phyloP scores from a whole-genome alignment of 179 eudicot genomes.

The Beta lomatogona region DNA sequence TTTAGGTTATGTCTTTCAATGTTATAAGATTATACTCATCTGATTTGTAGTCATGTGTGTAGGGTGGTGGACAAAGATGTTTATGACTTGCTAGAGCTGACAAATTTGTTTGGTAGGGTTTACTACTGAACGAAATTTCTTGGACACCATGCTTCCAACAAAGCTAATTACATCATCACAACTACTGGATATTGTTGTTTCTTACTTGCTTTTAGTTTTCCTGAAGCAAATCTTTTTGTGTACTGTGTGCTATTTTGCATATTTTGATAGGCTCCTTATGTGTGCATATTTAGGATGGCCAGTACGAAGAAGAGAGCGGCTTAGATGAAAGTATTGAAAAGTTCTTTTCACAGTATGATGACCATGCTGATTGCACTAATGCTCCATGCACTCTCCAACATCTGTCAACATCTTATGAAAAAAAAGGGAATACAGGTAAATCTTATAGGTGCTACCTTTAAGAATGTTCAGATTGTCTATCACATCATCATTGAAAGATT shows the following conservation, averaged over 20 bases:
- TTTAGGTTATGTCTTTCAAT: too few relatives aligned
- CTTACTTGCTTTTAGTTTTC: neutral
- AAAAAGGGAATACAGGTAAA: conserved; percentile 23
- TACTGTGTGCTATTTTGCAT: neutral
- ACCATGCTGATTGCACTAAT: conserved; percentile 1
- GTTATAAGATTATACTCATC: too few relatives aligned
- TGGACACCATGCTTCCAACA: neutral
- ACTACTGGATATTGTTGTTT: neutral
- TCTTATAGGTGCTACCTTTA: neutral
- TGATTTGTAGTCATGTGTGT: too few relatives aligned
- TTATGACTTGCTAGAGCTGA: too few relatives aligned
- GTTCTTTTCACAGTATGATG: conserved; percentile 27
- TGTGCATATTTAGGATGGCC: conserved; percentile 7
- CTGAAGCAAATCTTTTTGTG: neutral
- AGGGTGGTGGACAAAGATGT: too few relatives aligned
- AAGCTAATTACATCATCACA: neutral
- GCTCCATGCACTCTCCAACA: conserved; percentile 7
- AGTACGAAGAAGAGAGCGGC: conserved; percentile 11
- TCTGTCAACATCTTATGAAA: neutral
- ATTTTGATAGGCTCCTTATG: neutral
- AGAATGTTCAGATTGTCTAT: neutral
- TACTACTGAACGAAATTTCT: neutral
- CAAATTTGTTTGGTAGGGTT: neutral
- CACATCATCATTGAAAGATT: neutral
- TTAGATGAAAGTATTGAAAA: conserved; percentile 23